A percentile compares a stretch with the other conserved stretches of the same genome.
phyloP scores from a whole-genome alignment of 169 alveolate genomes.

The Theileria annulata region DNA sequence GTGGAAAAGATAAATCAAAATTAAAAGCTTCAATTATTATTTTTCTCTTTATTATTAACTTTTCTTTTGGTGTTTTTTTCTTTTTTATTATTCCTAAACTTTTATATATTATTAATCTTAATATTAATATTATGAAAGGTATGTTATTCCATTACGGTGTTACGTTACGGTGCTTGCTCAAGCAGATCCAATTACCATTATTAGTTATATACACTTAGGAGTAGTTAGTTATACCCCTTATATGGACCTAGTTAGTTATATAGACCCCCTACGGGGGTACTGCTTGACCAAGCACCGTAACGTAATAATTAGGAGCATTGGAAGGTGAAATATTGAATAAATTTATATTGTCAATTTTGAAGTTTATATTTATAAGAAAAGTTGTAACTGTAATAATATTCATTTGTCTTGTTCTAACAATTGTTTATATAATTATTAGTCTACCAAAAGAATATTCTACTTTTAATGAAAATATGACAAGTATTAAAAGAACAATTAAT shows the following conservation, averaged over 20 bases:
- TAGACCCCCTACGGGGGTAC: no score
- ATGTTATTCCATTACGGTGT: not conserved
- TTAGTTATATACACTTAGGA: no score
- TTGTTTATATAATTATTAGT: constrained; percentile 3
- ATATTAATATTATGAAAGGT: not conserved
- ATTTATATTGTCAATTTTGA: not conserved
- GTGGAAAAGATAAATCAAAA: constrained; percentile 2
- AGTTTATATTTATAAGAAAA: not conserved
- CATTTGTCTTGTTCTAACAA: not conserved
- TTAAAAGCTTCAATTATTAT: not conserved
- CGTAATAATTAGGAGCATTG: not conserved
- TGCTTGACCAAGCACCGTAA: no score
- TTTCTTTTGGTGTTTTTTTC: not conserved
- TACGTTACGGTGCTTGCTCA: not conserved
- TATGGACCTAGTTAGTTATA: no score
- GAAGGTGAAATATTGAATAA: not conserved
- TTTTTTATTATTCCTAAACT: constrained; percentile 1
- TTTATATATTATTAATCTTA: not conserved
- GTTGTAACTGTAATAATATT: not conserved
- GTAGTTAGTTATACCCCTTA: no score
- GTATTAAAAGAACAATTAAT: constrained; percentile 6
- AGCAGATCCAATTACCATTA: no score
- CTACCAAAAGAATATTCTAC: constrained; percentile 26
- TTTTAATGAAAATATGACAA: constrained; percentile 21
- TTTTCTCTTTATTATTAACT: not conserved